Evolutionary conservation across 2,329 filamentous ascomycete species (phyloP).

Genomic region (Aspergillus fumigatus): DNA sequence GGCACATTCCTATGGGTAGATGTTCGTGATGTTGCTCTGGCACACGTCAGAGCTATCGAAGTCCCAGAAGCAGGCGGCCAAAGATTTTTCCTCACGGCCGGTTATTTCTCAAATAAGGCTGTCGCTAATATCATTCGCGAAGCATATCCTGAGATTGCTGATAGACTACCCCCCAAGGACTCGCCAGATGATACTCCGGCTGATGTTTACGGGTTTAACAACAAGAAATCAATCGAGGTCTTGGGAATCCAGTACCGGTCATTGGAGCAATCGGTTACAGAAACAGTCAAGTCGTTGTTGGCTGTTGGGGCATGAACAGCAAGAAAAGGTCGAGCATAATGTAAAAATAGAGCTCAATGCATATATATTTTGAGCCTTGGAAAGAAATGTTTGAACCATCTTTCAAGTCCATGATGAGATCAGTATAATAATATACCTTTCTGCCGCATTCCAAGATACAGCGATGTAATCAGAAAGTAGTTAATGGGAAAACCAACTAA

Average conservation of each 20-base stretch:
- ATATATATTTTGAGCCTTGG: not conserved
- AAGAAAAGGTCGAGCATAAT: not conserved
- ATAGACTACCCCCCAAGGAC: constrained; percentile 37
- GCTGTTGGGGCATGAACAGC: constrained; percentile 26
- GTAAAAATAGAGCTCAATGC: not conserved
- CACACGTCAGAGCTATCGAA: constrained; percentile 46
- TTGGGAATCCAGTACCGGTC: constrained; percentile 38
- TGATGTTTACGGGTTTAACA: constrained; percentile 33
- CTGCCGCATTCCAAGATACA: not conserved
- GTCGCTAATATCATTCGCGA: constrained; percentile 41
- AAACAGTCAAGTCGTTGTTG: constrained; percentile 34
- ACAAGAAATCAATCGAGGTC: constrained; percentile 37
- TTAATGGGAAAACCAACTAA: not conserved
- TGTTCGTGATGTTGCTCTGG: constrained; percentile 47
- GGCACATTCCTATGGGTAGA: constrained; percentile 56
- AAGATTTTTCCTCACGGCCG: constrained; percentile 43
- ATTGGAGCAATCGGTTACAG: constrained; percentile 35
- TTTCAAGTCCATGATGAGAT: too few species aligned
- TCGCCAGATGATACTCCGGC: constrained; percentile 26
- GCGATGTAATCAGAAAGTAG: not conserved
- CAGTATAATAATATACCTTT: not conserved
- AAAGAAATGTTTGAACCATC: too few species aligned
- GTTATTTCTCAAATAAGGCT: constrained; percentile 40
- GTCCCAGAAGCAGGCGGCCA: constrained; percentile 42
- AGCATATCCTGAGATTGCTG: constrained; percentile 38